Evolutionary conservation across 306 rosid species (phyloP).

Genomic region (Dalbergia cochinchinensis): DNA sequence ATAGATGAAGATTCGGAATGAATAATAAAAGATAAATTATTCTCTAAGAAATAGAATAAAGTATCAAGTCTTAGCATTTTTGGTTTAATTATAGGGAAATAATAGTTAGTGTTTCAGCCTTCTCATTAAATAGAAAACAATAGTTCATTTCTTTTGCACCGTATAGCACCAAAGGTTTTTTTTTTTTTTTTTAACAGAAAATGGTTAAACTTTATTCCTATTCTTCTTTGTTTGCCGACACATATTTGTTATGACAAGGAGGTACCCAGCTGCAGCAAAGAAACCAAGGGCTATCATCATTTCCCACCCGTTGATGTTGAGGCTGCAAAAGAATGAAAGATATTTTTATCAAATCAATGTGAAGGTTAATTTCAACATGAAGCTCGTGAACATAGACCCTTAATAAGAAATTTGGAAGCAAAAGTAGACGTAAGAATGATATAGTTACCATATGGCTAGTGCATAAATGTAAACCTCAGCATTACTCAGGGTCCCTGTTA

Average conservation of each 20-base stretch:
- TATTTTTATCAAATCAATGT: background rate
- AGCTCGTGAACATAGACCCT: background rate
- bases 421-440: background rate
- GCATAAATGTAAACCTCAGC: constrained; percentile 66
- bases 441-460: constrained; percentile 65
- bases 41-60: background rate
- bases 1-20: background rate
- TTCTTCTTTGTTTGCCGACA: background rate
- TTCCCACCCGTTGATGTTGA: constrained; percentile 68
- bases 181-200: background rate
- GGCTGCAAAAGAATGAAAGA: constrained; percentile 46
- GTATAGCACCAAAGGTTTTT: background rate
- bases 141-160: background rate
- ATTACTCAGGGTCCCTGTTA: constrained; percentile 67
- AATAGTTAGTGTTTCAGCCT: background rate
- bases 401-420: background rate
- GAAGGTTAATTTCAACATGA: background rate
- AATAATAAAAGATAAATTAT: too few relatives aligned
- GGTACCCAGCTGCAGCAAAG: constrained; percentile 65
- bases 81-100: background rate
- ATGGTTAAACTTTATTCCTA: background rate
- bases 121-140: background rate
- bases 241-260: background rate
- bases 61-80: background rate
- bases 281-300: constrained; percentile 74